Evolutionary conservation across 148 eudicot genomes (phyloP), one percentile per base, ranked within the genome.

Genomic region (Limonium bicolor): DNA sequence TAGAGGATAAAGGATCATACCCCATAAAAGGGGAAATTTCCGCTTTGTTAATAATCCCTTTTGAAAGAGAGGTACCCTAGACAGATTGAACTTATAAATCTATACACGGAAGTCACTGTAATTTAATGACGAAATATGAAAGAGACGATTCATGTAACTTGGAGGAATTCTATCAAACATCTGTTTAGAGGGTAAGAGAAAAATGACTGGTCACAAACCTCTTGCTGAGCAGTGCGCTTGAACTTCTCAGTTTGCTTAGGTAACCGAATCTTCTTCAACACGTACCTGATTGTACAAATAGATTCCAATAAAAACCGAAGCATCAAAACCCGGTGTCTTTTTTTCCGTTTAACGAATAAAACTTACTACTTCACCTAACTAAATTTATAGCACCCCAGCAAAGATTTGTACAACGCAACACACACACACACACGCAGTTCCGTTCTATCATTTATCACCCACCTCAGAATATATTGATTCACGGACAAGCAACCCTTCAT

Each of bases 181-280:
- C 18, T 36, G 20, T 5, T 36, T 36, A 15, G 15, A 18, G 18
- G 40, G 40, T 15, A 18, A 5, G 18, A 36, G 18, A 36, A 20
- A 15, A 43, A n/a, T n/a, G n/a, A n/a, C n/a, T n/a, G n/a, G n/a
- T n/a, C n/a, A n/a, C n/a, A n/a, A 43, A 43, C 97, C 97, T 84
- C 97, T 50, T 80, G 97, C 38, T 65, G 70, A 7, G 84, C 93
- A 8, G 74, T 68, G 30, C 52, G 53, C 63, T 73, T 77, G 64
- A 75, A 70, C 66, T 84, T 84, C 60, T 84, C 97, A 5, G 93
- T 74, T 50, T 77, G 82, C 62, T 84, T 84, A 25, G 68, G 74
- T 56, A 90, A 65, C 5, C 84, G 74, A 49, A 90, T 80, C 65
- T 84, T 90, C 87, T 84, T 84, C 65, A 90, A 43, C 16, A 80